phyloP scores from a whole-genome alignment of 495 filamentous ascomycete species.

The Neurospora sp. region DNA sequence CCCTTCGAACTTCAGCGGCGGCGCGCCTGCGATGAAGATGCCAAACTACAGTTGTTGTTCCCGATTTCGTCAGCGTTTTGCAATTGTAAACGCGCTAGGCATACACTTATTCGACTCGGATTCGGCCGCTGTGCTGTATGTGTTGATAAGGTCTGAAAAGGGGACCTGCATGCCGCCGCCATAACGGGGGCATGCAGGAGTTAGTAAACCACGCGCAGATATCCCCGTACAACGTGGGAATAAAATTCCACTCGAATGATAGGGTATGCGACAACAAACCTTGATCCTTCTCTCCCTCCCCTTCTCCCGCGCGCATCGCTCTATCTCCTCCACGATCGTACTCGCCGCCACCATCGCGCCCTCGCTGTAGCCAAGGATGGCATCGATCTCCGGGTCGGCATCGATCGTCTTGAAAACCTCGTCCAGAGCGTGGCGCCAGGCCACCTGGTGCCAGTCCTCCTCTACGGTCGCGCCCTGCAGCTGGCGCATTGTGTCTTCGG shows the following conservation, averaged over 20 bases:
- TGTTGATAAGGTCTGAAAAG: too few relatives aligned
- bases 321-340: constrained; percentile 39
- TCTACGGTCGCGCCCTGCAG: constrained; percentile 21
- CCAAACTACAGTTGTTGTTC: constrained; percentile 26
- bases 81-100: neutral
- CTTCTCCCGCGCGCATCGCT: constrained; percentile 17
- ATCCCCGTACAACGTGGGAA: neutral
- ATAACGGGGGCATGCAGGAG: neutral
- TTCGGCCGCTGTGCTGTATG: too few relatives aligned
- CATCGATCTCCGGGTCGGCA: constrained; percentile 33
- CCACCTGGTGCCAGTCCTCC: constrained; percentile 16
- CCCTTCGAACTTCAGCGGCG: constrained; percentile 33
- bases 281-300: constrained; percentile 40
- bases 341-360: constrained; percentile 42
- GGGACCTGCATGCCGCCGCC: too few relatives aligned
- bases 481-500: constrained; percentile 41
- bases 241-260: neutral
- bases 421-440: constrained; percentile 24
- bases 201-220: neutral
- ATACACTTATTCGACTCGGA: too few relatives aligned
- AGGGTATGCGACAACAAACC: constrained; percentile 1
- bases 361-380: constrained; percentile 44
- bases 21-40: constrained; percentile 46
- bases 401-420: constrained; percentile 26
- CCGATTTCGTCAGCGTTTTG: neutral